Evolutionary conservation across 1,284 basidiomycete genomes (phyloP), one percentile per base, ranked within the genome.

Genomic region (Anthracocystis panici-leucophaei): DNA sequence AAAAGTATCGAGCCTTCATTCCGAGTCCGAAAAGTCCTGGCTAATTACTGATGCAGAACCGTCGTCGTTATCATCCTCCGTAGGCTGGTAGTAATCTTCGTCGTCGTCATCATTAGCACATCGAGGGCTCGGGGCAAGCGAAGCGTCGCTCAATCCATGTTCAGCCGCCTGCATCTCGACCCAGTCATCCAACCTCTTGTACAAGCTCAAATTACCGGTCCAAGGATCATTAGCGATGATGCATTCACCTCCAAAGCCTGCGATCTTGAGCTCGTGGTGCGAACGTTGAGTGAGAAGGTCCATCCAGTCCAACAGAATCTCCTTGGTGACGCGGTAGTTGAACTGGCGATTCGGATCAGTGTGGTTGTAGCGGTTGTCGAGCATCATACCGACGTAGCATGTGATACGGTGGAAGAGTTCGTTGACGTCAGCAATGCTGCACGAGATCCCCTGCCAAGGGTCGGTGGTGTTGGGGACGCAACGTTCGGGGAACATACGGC

Each of bases 321-420:
- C 54, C 5, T 21, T 31, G 42, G 52, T 61, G n/a, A 54, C 25
- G 5, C 14, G 25, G 14, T 25, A 46, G 45, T 16, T 23, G 44
- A 12, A 23, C 21, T 21, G 14, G 14, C 14, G 23, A 25, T 25
- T 16, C 12, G 14, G 51, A 14, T 49, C 16, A 5, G 1, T 23
- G 11, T 27, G 25, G 18, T 48, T 29, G 21, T 23, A 33, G 42
- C 29, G 21, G 0, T 35, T n/a, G 5, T 55, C 20, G 42, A 61
- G 45, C n/a, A 42, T 29, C 18, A 12, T 27, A 18, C 40, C 46
- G 23, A 55, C 33, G 23, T 33, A 61, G 45, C 38, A 25, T 7
- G 51, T 61, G 59, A 61, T 48, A 44, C 59, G 59, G 11, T 54
- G 33, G 38, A 54, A 61, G 6, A 61, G 33, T 21, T 61, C 59